Percentiles rank a stretch among this genome's conserved stretches.
Conservation (phyloP, 371 early-diverging fungal genomes). For the Mortierella polycephala region DNA sequence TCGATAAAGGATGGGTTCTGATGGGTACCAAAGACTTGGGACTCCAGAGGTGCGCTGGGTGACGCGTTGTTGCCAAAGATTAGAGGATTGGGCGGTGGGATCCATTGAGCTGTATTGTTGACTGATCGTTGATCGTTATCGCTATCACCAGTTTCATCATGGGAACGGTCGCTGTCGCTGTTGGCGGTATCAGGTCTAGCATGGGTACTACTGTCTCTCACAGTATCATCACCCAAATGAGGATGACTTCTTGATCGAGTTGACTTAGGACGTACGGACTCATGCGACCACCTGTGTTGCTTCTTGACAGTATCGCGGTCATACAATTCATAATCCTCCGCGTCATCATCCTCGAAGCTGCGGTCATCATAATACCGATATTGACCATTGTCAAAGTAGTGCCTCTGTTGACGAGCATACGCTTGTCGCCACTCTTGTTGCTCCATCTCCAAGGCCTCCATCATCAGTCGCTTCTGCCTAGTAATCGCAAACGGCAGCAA, state of each 20-base stretch:
- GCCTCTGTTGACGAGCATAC: not conserved
- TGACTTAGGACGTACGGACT: no score
- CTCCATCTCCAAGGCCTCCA: conserved; percentile 20
- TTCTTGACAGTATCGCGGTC: no score
- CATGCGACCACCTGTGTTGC: no score
- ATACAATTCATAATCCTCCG: no score
- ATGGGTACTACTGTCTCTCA: no score
- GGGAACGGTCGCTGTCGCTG: not conserved
- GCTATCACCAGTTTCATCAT: conserved; percentile 7
- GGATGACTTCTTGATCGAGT: no score
- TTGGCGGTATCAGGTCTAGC: not conserved
- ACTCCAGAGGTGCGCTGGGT: conserved; percentile 42
- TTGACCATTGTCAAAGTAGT: not conserved
- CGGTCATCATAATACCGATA: not conserved
- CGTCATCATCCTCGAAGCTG: no score
- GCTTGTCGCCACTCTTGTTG: conserved; percentile 6
- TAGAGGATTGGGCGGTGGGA: conserved; percentile 18
- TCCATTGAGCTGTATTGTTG: not conserved
- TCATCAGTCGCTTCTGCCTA: conserved; percentile 32
- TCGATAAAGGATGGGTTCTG: conserved; percentile 18
- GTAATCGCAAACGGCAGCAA: conserved; percentile 38
- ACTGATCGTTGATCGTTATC: not conserved
- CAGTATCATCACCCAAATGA: no score
- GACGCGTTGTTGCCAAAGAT: conserved; percentile 4
- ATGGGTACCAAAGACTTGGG: conserved; percentile 25